Percentiles rank a stretch among this genome's conserved stretches.
Conservation (phyloP, 192 early-diverging fungal species). For the Thamnidium elegans region DNA sequence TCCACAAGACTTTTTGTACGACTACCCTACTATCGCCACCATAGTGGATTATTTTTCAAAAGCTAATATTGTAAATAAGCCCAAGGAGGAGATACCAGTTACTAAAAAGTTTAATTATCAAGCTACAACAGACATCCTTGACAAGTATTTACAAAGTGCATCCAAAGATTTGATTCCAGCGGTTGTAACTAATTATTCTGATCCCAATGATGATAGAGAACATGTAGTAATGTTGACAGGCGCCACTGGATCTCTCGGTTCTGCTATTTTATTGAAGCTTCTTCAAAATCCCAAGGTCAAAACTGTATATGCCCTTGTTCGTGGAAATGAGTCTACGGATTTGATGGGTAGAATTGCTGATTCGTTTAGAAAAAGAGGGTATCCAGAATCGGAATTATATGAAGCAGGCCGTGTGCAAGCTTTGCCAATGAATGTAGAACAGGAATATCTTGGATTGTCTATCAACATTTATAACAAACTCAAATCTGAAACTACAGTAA, state of each 20-base stretch:
- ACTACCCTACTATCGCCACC: slow-evolving; percentile 16
- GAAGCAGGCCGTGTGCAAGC: slow-evolving; percentile 9
- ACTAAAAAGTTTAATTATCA: not conserved
- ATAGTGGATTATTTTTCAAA: slow-evolving; percentile 3
- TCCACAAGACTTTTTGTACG: slow-evolving; percentile 26
- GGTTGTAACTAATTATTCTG: too few species aligned
- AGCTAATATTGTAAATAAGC: not conserved
- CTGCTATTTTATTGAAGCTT: slow-evolving; percentile 22
- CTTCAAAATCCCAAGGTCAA: slow-evolving; percentile 18
- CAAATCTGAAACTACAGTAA: slow-evolving; percentile 23
- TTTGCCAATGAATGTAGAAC: slow-evolving; percentile 20
- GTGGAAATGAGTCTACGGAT: slow-evolving; percentile 18
- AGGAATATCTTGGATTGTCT: slow-evolving; percentile 25
- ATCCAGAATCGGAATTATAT: slow-evolving; percentile 15
- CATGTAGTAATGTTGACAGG: slow-evolving; percentile 34
- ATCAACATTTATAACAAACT: slow-evolving; percentile 20
- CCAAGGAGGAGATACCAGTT: not conserved
- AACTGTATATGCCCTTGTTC: slow-evolving; percentile 31
- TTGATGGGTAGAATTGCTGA: slow-evolving; percentile 9
- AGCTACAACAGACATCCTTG: too few species aligned
- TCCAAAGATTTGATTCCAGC: too few species aligned
- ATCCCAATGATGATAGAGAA: not conserved
- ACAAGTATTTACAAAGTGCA: too few species aligned
- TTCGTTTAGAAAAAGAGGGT: slow-evolving; percentile 18
- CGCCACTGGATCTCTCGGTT: slow-evolving; percentile 36